Evolutionary conservation across 78 protist genomes (phyloP), one percentile per base, ranked within the genome.

Genomic region (Dictyostelium firmibasis): DNA sequence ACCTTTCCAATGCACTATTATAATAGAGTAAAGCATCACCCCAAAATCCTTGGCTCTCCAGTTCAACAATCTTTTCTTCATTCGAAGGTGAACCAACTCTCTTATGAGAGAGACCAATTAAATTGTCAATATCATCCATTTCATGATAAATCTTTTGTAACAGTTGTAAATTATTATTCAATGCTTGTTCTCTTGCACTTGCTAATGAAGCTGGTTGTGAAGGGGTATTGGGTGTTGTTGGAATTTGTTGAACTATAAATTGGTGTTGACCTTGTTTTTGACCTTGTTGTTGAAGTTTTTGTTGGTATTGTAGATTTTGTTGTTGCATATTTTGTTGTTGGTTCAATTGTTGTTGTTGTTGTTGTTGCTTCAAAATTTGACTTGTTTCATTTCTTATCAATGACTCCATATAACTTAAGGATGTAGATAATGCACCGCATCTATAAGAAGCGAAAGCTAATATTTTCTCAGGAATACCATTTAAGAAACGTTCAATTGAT

Each of bases 381-480:
- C 8, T 81, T 4, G 83, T 43, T 43, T 62, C 87, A 8, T 78
- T 78, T 70, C 87, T 84, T 25, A 93, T 84, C 25, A 69, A 57
- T 11, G 83, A 38, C 35, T 94, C 97, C 44, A 94, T 43, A 25
- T 94, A 85, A 31, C 83, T 50, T 3, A 94, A 47, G 2, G 97
- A 81, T 1, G 84, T 82, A 0, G 97, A 44, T 25, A 83, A 43
- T 7, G 86, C 88, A 23, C 74, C 64, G 29, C 97, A 94, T 31
- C 97, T 10, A 9, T 57, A 77, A 33, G 94, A 50, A 9, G 97
- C 97, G 8, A 38, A 81, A 4, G 97, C 81, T 67, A 94, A 76
- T 3, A 50, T 27, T 4, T n/a, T 25, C 82, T 94, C 87, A 3
- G 97, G 97, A 4, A 94, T 94, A 9, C 31, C 20, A 20, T 9